Percentiles rank a stretch among this genome's conserved stretches.
These are phyloP conservation scores for Ceratobasidium sp. DNA, from an alignment of 1,284 basidiomycete species.

Conservation along the genomic window DNA sequence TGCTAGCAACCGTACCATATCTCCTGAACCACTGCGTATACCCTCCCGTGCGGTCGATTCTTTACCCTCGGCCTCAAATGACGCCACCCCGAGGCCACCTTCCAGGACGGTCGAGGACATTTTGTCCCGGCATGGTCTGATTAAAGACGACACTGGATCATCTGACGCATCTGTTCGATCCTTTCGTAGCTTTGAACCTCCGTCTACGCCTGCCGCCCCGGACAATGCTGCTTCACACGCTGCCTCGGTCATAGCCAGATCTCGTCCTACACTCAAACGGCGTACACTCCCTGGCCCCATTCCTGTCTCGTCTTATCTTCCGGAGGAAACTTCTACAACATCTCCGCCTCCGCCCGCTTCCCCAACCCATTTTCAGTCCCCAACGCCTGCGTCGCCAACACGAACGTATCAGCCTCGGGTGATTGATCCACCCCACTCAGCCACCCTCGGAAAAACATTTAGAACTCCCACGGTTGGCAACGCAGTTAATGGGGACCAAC, in stretches of 20 bases:
- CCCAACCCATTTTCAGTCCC: constrained; percentile 17
- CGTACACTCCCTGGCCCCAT: constrained; percentile 36
- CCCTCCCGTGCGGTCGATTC: constrained; percentile 5
- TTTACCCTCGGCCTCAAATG: constrained; percentile 36
- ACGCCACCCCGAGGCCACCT: constrained; percentile 26
- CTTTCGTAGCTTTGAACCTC: constrained; percentile 37
- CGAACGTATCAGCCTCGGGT: constrained; percentile 15
- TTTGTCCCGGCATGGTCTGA: constrained; percentile 27
- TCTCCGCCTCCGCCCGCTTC: constrained; percentile 29
- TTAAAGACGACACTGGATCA: constrained; percentile 10
- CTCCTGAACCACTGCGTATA: constrained; percentile 9
- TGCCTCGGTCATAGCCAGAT: constrained; percentile 32
- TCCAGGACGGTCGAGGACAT: constrained; percentile 42
- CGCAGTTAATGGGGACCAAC: background rate
- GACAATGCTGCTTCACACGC: constrained; percentile 29
- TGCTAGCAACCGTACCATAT: constrained; percentile 11
- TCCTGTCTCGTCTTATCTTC: constrained; percentile 29
- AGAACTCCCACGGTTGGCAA: background rate
- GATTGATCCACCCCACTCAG: constrained; percentile 14
- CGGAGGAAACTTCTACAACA: constrained; percentile 15
- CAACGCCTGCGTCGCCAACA: constrained; percentile 25
- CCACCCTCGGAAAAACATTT: constrained; percentile 36
- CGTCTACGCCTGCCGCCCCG: constrained; percentile 3
- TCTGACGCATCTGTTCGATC: constrained; percentile 4
- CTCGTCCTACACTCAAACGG: constrained; percentile 36